Base-by-base conservation (phyloP, 768 basidiomycete species). In the Trametes cubensis region DNA sequence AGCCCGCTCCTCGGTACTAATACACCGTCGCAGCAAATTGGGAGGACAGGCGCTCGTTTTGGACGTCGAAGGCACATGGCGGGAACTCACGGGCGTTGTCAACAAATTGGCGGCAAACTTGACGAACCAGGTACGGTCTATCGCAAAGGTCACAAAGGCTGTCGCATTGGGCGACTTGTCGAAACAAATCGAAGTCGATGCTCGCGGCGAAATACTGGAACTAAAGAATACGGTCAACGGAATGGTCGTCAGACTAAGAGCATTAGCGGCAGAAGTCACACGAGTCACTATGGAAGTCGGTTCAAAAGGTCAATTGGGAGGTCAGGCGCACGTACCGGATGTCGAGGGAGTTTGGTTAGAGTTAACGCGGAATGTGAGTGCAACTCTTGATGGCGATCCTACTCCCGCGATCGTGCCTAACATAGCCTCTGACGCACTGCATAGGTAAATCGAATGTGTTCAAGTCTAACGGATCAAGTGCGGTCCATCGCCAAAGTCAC, bases 261-360 rank as follows among this genome's bases (percentile, higher is more conserved):
- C 87, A 17, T 78, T 93, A 23, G 89, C 90, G 14, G 86, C 88
- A 3, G 91, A 94, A 75, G 91, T 94, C 57, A 93, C 90, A 6
- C 81, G 91, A 45, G 91, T 93, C 60, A 91, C 91, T 7, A 76
- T 89, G 50, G 91, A 93, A 77, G 92, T 94, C 72, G 92, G 91
- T 67, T 89, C 86, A 64, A 89, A 94, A 77, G 94, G 93, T 17
- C 92, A 92, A 77, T 78, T 95, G 58, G 93, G 94, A 61, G 92
- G 92, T 47, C 90, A 94, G 73, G 94, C 92, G 0, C 80, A 87
- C 56, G 94, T 96, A 11, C 88, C 90, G 25, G 91, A 93, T 65
- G 92, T 94, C 23, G 89, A 94, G 71, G 94, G 94, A n/a, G 88
- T 91, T n/a, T 91, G 90, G 90, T 84, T 86, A 64, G 88, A 93